Percentiles rank a stretch among this genome's conserved stretches.
These are phyloP conservation scores for Diplodia scrobiculata DNA, from an alignment of 2,329 filamentous ascomycete genomes.

Conservation along the genomic window DNA sequence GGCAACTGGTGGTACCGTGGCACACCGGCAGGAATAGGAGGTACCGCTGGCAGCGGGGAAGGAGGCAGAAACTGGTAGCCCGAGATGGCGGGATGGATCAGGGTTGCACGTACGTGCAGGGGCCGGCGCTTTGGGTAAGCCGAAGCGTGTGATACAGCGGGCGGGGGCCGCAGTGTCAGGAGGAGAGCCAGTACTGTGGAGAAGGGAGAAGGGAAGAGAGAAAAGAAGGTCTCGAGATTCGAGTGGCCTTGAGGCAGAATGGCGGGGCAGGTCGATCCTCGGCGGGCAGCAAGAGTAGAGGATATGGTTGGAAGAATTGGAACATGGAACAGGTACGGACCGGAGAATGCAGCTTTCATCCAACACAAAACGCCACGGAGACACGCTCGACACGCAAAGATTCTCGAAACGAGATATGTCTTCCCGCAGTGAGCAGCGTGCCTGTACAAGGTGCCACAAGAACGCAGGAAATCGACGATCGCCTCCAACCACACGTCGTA, in stretches of 20 bases:
- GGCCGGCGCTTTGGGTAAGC: not conserved
- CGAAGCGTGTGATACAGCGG: not conserved
- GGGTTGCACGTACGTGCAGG: not conserved
- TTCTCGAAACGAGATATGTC: slow-evolving; percentile 15
- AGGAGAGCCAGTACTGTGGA: not conserved
- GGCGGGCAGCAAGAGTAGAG: not conserved
- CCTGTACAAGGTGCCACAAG: not conserved
- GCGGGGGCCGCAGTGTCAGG: not conserved
- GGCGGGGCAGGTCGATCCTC: not conserved
- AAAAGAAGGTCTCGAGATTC: not conserved
- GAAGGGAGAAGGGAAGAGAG: not conserved
- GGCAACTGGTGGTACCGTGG: not conserved
- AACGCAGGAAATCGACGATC: slow-evolving; percentile 19
- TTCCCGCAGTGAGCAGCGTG: slow-evolving; percentile 6
- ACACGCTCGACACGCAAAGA: slow-evolving; percentile 11
- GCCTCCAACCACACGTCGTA: slow-evolving; percentile 13
- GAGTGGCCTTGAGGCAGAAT: not conserved
- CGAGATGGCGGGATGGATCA: not conserved
- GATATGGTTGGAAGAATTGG: not conserved
- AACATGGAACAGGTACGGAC: slow-evolving; percentile 7
- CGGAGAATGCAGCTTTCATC: not conserved
- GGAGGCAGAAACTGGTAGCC: not conserved
- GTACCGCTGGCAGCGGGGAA: not conserved
- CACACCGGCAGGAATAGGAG: not conserved
- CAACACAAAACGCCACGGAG: not conserved